A percentile compares a stretch with the other conserved stretches of the same genome.
These are phyloP conservation scores for Cercospora canescens DNA, from an alignment of 2,329 filamentous ascomycete genomes.

Conservation along the genomic window DNA sequence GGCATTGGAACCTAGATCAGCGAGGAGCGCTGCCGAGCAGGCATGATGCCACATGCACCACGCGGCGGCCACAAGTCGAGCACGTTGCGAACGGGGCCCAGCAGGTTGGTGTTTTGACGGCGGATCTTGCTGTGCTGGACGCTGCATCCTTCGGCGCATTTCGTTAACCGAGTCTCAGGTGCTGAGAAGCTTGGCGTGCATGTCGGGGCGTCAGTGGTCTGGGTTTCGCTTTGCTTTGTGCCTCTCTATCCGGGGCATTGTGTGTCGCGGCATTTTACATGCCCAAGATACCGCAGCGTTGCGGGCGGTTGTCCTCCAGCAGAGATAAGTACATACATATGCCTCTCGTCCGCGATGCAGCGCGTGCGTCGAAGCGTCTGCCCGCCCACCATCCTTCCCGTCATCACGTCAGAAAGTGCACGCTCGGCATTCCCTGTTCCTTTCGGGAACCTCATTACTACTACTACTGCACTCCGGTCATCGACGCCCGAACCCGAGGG, in stretches of 20 bases:
- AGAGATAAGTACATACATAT: background rate
- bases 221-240: background rate
- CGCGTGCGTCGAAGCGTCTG: background rate
- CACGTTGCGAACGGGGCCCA: background rate
- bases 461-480: background rate
- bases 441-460: conserved; percentile 2
- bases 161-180: conserved; percentile 1
- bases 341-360: background rate
- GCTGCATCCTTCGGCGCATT: too few species aligned
- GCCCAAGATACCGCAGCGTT: background rate
- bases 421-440: background rate
- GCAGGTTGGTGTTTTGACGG: background rate
- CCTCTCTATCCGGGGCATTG: background rate
- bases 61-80: conserved; percentile 5
- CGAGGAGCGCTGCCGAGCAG: background rate
- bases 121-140: background rate
- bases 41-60: background rate
- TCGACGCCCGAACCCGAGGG: background rate
- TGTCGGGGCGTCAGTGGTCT: background rate
- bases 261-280: conserved; percentile 1
- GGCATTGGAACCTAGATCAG: background rate
- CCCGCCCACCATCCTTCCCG: background rate
- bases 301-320: background rate
- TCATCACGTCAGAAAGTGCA: background rate
- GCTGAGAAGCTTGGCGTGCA: background rate